Percentiles rank a stretch among this genome's conserved stretches.
These are phyloP conservation scores for Allium sativum DNA, from an alignment of 106 monocot genomes.

Conservation along the genomic window DNA sequence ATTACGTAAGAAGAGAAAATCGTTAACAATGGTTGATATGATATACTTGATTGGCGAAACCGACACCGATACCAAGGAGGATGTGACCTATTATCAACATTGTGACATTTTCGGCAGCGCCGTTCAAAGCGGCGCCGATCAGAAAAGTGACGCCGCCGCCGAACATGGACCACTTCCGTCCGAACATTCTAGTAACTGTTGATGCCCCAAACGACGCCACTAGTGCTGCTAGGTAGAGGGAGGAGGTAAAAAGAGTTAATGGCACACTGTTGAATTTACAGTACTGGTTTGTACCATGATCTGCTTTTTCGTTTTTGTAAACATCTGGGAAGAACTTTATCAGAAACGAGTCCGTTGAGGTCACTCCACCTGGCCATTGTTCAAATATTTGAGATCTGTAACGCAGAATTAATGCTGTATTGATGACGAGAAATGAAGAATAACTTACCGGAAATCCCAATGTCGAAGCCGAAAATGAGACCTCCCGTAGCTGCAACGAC, in stretches of 20 bases:
- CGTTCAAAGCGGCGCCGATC: conserved; percentile 46
- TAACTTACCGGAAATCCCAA: conserved; percentile 17
- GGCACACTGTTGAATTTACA: conserved; percentile 39
- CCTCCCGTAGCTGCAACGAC: conserved; percentile 17
- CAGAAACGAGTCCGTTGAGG: conserved; percentile 43
- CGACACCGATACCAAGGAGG: conserved; percentile 56
- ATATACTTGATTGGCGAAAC: conserved; percentile 21
- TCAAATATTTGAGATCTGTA: neutral
- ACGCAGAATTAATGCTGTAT: too few species aligned
- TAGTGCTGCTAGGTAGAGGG: conserved; percentile 38
- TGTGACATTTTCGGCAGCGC: conserved; percentile 32
- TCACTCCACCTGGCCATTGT: conserved; percentile 25
- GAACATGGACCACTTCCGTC: conserved; percentile 52
- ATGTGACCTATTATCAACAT: conserved; percentile 69
- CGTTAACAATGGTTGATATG: too few species aligned
- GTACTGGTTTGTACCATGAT: conserved; percentile 26
- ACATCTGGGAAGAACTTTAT: conserved; percentile 39
- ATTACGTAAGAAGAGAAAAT: neutral
- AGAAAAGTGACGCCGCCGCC: conserved; percentile 38
- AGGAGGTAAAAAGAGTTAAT: conserved; percentile 39
- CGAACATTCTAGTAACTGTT: conserved; percentile 18
- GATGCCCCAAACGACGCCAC: conserved; percentile 33
- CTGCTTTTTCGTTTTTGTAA: conserved; percentile 18
- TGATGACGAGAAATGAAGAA: too few species aligned
- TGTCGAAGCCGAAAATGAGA: conserved; percentile 19